These are phyloP conservation scores for Kwoniella dendrophila DNA, from an alignment of 768 basidiomycete species.

Conservation along the genomic window DNA sequence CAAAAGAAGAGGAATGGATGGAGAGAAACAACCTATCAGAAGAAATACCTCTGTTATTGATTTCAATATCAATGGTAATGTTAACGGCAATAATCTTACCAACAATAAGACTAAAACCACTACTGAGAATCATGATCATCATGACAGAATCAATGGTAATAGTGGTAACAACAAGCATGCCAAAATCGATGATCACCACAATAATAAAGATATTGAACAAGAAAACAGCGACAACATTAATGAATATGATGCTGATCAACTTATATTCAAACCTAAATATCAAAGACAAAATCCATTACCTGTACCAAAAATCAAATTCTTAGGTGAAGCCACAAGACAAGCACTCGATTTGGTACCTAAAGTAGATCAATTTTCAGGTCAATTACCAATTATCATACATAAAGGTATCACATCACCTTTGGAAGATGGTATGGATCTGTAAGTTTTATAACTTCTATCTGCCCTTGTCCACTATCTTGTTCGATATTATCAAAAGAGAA, in stretches of 20 bases:
- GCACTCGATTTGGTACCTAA: conserved; percentile 39
- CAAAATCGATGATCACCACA: too few species aligned
- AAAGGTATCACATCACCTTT: conserved; percentile 44
- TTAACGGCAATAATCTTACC: too few species aligned
- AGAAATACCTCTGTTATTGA: conserved; percentile 2
- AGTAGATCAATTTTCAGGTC: conserved; percentile 28
- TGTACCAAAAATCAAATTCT: conserved; percentile 38
- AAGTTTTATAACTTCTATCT: too few species aligned
- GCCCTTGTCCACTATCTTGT: neutral
- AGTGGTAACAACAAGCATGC: too few species aligned
- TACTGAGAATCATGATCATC: too few species aligned
- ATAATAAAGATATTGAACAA: too few species aligned
- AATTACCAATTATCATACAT: conserved; percentile 45
- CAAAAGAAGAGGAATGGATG: conserved; percentile 15
- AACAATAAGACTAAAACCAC: too few species aligned
- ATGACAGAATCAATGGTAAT: too few species aligned
- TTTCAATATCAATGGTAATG: conserved; percentile 1
- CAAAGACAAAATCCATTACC: conserved; percentile 21
- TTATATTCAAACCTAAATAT: conserved; percentile 15
- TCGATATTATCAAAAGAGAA: neutral
- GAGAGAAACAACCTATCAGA: conserved; percentile 4
- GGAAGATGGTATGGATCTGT: conserved; percentile 55
- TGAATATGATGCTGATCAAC: neutral
- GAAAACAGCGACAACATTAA: neutral
- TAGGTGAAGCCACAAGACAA: conserved; percentile 44